These are phyloP conservation scores for Kandelia obovata DNA, from an alignment of 345 rosid species.

Conservation along the genomic window DNA sequence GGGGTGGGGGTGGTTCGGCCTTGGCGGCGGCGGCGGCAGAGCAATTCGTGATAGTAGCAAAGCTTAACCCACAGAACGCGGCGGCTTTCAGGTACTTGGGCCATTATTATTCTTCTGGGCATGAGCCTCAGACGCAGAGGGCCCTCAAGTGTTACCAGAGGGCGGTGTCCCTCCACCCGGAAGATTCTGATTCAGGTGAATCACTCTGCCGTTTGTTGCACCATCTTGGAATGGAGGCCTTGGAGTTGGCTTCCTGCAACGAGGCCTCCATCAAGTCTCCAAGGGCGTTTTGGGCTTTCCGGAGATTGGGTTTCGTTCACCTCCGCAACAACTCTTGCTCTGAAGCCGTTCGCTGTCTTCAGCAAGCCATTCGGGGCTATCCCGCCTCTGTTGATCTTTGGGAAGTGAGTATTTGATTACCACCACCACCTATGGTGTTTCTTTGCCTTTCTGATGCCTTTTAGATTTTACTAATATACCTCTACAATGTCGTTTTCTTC, in stretches of 20 bases:
- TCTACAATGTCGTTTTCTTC: conserved; percentile 1
- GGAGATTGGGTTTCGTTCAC: conserved; percentile 77
- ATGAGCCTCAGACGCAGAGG: conserved; percentile 46
- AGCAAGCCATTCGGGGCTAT: conserved; percentile 90
- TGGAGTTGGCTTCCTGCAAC: conserved; percentile 64
- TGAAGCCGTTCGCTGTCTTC: conserved; percentile 86
- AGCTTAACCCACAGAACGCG: conserved; percentile 60
- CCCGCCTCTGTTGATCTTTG: conserved; percentile 75
- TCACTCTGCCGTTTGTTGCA: conserved; percentile 79
- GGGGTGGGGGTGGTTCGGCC: conserved; percentile 24
- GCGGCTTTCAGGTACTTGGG: conserved; percentile 75
- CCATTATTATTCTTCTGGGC: conserved; percentile 47
- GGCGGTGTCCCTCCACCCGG: conserved; percentile 58
- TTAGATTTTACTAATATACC: background rate
- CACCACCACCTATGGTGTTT: background rate
- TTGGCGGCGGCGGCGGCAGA: conserved; percentile 73
- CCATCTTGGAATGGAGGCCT: conserved; percentile 57
- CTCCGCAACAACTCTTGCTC: conserved; percentile 73
- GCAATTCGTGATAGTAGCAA: conserved; percentile 66
- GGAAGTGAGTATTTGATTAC: conserved; percentile 52
- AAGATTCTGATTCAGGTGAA: conserved; percentile 76
- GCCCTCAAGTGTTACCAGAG: conserved; percentile 92
- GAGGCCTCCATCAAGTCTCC: conserved; percentile 84
- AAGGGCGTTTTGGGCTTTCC: conserved; percentile 92
- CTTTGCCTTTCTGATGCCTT: background rate